Conservation (phyloP, 441 rosid genomes). For the Cnidoscolus chayamansa region DNA sequence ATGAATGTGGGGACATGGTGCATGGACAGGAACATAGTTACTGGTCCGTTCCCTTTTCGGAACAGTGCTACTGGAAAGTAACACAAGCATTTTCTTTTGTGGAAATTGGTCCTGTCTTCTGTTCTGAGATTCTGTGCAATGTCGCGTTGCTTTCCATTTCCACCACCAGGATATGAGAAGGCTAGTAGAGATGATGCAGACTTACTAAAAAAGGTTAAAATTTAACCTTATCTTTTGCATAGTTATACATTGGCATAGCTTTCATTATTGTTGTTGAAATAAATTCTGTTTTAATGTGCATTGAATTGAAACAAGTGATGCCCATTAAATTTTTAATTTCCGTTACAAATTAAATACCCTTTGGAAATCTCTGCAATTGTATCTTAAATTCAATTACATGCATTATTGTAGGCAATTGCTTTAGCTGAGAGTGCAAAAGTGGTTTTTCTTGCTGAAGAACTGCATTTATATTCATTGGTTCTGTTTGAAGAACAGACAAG, state of each 20-base stretch:
- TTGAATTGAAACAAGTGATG: not conserved
- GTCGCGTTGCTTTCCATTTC: slow-evolving; percentile 75
- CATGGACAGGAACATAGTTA: slow-evolving; percentile 45
- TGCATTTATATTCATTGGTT: not conserved
- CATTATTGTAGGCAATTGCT: not conserved
- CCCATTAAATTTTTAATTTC: not conserved
- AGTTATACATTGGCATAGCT: slow-evolving; percentile 17
- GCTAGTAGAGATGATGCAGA: slow-evolving; percentile 36
- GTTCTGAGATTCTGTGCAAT: slow-evolving; percentile 35
- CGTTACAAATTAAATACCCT: slow-evolving; percentile 6
- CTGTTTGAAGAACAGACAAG: slow-evolving; percentile 2
- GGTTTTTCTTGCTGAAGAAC: not conserved
- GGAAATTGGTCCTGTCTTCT: slow-evolving; percentile 22
- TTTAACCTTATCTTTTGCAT: not conserved
- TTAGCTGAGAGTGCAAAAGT: not conserved
- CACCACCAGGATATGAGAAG: slow-evolving; percentile 68
- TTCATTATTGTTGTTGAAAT: slow-evolving; percentile 10
- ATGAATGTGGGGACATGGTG: slow-evolving; percentile 48
- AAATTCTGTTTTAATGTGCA: not conserved
- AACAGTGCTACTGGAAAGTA: slow-evolving; percentile 34
- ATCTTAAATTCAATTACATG: not conserved
- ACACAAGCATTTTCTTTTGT: slow-evolving; percentile 27
- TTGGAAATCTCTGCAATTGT: not conserved
- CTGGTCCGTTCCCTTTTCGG: slow-evolving; percentile 50
- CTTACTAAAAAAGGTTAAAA: slow-evolving; percentile 43